Evolutionary conservation across 1,284 basidiomycete genomes (phyloP).

Genomic region (Cutaneotrichosporon cavernicola): DNA sequence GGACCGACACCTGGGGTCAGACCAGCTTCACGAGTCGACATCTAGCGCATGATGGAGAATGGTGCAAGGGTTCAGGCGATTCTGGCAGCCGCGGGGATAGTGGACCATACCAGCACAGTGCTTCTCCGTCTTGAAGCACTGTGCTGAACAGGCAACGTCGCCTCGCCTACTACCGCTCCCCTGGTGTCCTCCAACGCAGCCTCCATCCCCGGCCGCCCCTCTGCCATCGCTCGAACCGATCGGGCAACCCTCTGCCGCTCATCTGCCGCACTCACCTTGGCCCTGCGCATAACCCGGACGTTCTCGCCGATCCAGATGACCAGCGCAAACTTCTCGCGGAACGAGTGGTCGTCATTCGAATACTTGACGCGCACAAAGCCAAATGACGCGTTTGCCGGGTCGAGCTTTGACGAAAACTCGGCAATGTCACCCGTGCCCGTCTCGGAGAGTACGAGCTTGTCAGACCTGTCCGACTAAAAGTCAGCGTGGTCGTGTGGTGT

Average conservation of each 20-base stretch:
- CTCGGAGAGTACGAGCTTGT: conserved; percentile 71
- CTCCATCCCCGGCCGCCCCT: neutral
- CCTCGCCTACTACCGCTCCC: no score
- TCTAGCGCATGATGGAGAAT: no score
- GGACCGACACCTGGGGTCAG: conserved; percentile 72
- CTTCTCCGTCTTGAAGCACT: no score
- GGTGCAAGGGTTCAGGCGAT: no score
- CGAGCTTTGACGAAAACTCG: conserved; percentile 71
- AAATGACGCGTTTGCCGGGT: conserved; percentile 73
- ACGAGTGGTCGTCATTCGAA: conserved; percentile 68
- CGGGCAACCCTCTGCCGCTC: no score
- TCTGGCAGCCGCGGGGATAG: no score
- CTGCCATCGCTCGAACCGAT: neutral
- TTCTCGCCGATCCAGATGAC: conserved; percentile 82
- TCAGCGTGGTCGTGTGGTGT: conserved; percentile 9
- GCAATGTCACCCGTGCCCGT: conserved; percentile 74
- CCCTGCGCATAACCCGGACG: conserved; percentile 86
- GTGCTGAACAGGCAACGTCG: no score
- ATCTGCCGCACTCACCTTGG: conserved; percentile 62
- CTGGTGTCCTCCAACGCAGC: neutral
- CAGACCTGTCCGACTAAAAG: conserved; percentile 70
- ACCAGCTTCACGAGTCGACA: neutral
- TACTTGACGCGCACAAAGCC: conserved; percentile 80
- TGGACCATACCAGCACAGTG: no score
- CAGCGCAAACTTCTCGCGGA: conserved; percentile 84